Conservation (phyloP, 139 green algal species). For the Coccomyxa sp. region DNA sequence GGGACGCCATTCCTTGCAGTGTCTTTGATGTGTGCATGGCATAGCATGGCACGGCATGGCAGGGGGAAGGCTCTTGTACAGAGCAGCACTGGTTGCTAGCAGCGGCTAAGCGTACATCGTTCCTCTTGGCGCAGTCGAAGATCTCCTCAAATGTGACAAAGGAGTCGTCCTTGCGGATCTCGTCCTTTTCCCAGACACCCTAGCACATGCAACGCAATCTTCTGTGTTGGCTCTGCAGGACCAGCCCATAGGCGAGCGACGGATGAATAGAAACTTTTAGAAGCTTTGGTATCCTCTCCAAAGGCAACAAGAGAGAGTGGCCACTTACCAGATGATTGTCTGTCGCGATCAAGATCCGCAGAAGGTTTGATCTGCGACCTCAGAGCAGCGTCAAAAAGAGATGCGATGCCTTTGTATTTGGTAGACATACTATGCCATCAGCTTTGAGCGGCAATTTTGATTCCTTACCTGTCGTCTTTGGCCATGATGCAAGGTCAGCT, state of each 20-base stretch:
- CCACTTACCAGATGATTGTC: slow-evolving; percentile 92
- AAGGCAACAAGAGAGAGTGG: not conserved
- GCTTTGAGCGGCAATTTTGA: not conserved
- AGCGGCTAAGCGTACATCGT: slow-evolving; percentile 70
- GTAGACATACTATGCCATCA: not conserved
- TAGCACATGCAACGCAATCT: slow-evolving; percentile 21
- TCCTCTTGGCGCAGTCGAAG: slow-evolving; percentile 28
- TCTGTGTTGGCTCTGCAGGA: not conserved
- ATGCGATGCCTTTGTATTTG: not conserved
- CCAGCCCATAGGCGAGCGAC: not conserved
- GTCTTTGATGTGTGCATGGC: too few species aligned
- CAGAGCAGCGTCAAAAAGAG: not conserved
- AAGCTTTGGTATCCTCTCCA: not conserved
- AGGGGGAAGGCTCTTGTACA: too few species aligned
- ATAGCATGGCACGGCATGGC: not conserved
- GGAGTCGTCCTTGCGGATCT: slow-evolving; percentile 86
- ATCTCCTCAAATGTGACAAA: slow-evolving; percentile 81
- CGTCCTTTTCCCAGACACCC: slow-evolving; percentile 94
- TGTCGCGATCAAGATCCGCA: slow-evolving; percentile 88
- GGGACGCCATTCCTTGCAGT: not conserved
- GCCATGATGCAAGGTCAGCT: not conserved
- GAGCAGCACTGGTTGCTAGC: too few species aligned
- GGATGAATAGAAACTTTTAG: not conserved
- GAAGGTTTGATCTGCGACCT: not conserved
- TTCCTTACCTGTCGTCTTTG: not conserved